A percentile compares a stretch with the other conserved stretches of the same genome.
Conservation (phyloP, 176 grass and related monocot species). For the Lolium perenne region DNA sequence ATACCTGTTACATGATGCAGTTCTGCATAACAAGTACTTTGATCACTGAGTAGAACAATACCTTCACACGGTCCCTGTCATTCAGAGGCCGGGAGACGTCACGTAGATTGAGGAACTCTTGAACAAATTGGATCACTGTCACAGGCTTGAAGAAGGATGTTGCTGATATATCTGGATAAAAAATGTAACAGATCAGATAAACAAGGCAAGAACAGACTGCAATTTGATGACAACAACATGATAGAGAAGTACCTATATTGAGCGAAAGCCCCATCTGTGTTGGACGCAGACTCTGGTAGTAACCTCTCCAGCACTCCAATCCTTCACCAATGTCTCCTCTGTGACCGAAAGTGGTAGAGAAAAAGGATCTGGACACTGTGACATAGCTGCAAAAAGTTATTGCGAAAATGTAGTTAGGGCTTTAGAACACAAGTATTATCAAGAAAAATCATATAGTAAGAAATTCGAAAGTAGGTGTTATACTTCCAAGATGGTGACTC, state of each 20-base stretch:
- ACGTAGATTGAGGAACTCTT: constrained; percentile 51
- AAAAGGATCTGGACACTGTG: constrained; percentile 77
- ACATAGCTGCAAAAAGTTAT: constrained; percentile 62
- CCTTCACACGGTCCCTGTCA: constrained; percentile 70
- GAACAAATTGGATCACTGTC: constrained; percentile 62
- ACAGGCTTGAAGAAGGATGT: constrained; percentile 86
- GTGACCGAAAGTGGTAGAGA: constrained; percentile 67
- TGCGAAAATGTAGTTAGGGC: constrained; percentile 4
- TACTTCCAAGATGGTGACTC: constrained; percentile 75
- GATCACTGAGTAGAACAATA: neutral
- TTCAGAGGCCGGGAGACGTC: constrained; percentile 52
- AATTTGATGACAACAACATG: neutral
- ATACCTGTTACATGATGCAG: neutral
- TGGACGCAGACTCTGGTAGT: constrained; percentile 89
- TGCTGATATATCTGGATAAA: constrained; percentile 75
- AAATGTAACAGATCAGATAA: constrained; percentile 9
- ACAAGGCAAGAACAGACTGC: neutral
- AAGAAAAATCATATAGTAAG: neutral
- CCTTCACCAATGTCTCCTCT: constrained; percentile 69
- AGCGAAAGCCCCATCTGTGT: constrained; percentile 89
- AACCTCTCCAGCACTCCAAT: constrained; percentile 90
- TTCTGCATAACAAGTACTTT: neutral
- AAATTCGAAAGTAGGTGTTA: neutral
- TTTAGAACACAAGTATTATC: neutral
- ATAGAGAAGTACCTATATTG: constrained; percentile 63